Percentiles rank a stretch among this genome's conserved stretches.
These are phyloP conservation scores for Ophiostoma pallidulum DNA, from an alignment of 2,329 filamentous ascomycete genomes.

Conservation along the genomic window DNA sequence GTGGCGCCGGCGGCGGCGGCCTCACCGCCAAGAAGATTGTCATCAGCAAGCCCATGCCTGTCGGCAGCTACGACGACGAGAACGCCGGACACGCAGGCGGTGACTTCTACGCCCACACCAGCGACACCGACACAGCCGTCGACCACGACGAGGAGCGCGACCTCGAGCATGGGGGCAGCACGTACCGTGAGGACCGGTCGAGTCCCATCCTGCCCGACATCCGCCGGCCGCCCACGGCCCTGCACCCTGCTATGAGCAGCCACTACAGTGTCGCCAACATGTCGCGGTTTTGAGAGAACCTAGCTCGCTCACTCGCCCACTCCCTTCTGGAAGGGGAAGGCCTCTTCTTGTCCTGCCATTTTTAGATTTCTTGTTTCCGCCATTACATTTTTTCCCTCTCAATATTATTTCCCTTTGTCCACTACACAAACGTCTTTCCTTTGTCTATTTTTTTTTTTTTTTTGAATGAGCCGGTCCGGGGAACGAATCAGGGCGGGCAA, in stretches of 20 bases:
- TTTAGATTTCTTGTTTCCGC: too few species aligned
- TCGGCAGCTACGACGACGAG: slow-evolving; percentile 26
- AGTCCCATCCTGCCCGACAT: slow-evolving; percentile 49
- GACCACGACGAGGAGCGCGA: slow-evolving; percentile 2
- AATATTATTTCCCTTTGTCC: too few species aligned
- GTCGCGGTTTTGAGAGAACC: slow-evolving; percentile 32
- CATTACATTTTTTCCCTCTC: too few species aligned
- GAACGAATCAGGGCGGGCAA: too few species aligned
- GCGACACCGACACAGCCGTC: not conserved
- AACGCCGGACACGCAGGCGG: slow-evolving; percentile 25
- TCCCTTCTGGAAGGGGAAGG: not conserved
- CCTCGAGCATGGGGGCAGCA: slow-evolving; percentile 7
- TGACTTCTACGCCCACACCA: slow-evolving; percentile 14
- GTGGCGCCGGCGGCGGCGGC: not conserved
- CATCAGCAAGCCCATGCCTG: slow-evolving; percentile 35
- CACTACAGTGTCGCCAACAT: slow-evolving; percentile 33
- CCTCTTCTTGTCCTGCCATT: too few species aligned
- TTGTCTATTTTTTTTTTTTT: not conserved
- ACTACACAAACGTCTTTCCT: too few species aligned
- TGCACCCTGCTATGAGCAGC: slow-evolving; percentile 44
- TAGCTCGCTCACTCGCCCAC: too few species aligned
- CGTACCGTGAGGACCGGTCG: slow-evolving; percentile 27
- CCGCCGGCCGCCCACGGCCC: slow-evolving; percentile 45
- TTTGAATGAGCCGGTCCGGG: not conserved
- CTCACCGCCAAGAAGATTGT: slow-evolving; percentile 29